These are phyloP conservation scores for Capsicum pubescens DNA, from an alignment of 257 asterid genomes.

Conservation along the genomic window DNA sequence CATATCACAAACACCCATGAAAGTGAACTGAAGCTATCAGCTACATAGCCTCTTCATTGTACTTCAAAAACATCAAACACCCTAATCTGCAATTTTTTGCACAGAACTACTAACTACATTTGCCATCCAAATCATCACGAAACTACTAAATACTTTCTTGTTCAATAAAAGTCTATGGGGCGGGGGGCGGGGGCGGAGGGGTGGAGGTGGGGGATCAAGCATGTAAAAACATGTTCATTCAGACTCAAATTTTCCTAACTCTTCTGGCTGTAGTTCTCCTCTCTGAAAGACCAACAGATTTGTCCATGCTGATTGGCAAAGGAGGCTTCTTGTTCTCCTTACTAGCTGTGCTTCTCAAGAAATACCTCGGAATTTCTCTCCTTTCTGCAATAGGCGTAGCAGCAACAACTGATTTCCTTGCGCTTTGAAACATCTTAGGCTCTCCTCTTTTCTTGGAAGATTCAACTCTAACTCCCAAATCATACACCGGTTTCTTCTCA, in stretches of 20 bases:
- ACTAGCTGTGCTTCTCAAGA: slow-evolving; percentile 60
- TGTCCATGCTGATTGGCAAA: slow-evolving; percentile 50
- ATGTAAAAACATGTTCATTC: neutral
- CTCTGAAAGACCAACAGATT: slow-evolving; percentile 49
- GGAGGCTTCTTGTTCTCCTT: slow-evolving; percentile 84
- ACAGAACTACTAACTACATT: neutral
- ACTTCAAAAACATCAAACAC: slow-evolving; percentile 14
- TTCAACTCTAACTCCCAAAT: slow-evolving; percentile 82
- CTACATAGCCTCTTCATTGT: slow-evolving; percentile 31
- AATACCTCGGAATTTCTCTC: slow-evolving; percentile 72
- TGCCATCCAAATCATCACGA: neutral
- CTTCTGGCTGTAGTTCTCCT: slow-evolving; percentile 58
- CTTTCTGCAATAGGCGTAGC: slow-evolving; percentile 61
- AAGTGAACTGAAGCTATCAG: slow-evolving; percentile 33
- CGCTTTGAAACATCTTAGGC: slow-evolving; percentile 45
- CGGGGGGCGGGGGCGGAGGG: no score
- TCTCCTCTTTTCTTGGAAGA: slow-evolving; percentile 73
- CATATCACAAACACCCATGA: neutral
- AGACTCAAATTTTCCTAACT: slow-evolving; percentile 47
- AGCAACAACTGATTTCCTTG: slow-evolving; percentile 48
- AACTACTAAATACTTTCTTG: neutral
- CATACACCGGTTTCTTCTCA: slow-evolving; percentile 58
- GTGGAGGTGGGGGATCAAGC: neutral
- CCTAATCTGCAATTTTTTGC: neutral
- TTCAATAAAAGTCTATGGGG: neutral